Base-by-base conservation (phyloP, 345 rosid genomes). In the Citrus glauca region DNA sequence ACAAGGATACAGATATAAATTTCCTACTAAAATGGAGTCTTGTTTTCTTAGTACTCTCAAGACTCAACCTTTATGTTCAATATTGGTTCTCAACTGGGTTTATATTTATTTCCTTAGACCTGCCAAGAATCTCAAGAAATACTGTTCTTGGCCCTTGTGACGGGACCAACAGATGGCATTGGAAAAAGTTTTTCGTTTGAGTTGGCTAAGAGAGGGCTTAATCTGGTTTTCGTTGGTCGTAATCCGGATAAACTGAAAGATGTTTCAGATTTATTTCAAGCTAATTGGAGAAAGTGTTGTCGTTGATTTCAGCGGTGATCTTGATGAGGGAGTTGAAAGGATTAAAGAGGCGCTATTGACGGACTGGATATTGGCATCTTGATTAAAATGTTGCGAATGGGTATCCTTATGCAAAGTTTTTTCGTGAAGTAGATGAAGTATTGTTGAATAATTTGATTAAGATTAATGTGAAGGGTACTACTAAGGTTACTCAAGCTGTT, bases 31-130 rank as follows among this genome's bases (percentile, higher is more conserved):
- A 27, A 94, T 92, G 96, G 94, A 82, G 85, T 56, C 71, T 78
- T 88, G 90, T 59, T 87, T 87, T 78, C 16, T 83, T 20, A 76
- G 76, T 11, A 74, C 79, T 64, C 92, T 94, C 48, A 89, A 86
- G 83, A 71, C 81, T 9, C 97, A 94, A 79, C 94, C 96, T 71
- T 30, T 74, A 0, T 94, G 48, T 86, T 92, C 85, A 17, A 73
- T 24, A 30, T 87, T 4, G 92, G 92, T 30, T 81, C 1, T 79
- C 64, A 60, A 9, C 20, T 86, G 91, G 89, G 73, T 90, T 14
- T 81, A 80, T 72, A 24, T 35, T 40, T 68, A 64, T 79, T 84
- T 90, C 85, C 27, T 85, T 55, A 69, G 93, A 70, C 82, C 83
- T 1, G 80, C 90, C 1, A 88, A 87, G 81, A 78, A 87, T 66